Evolutionary conservation across 2,329 filamentous ascomycete species (phyloP), one percentile per base, ranked within the genome.

Genomic region (Calonectria pseudoturangicola): DNA sequence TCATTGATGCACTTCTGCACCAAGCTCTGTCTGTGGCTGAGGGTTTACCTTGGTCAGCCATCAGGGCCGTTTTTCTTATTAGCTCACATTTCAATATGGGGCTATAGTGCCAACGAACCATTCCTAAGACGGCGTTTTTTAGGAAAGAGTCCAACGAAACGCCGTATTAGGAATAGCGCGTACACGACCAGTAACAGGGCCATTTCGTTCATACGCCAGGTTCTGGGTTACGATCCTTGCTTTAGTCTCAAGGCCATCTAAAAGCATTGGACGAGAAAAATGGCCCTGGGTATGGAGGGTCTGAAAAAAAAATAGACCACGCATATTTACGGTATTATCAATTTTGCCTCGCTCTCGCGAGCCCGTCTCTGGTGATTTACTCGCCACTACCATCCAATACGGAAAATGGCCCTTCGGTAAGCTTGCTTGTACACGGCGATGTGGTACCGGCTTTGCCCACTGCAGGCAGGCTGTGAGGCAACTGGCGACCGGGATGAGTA

Each of bases 21-120:
- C 51, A 36, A 13, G 50, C 3, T 39, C 21, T 21, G 6, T 21
- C 15, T 21, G 43, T 21, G n/a, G 18, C 43, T 47, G 43, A 21
- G 18, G 10, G 16, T 6, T n/a, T 8, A 18, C 18, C 7, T n/a
- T n/a, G 3, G n/a, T 21, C 43, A 47, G 43, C 43, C 15, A 39
- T 13, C 6, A 25, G 54, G 54, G 54, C 54, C 54, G 7, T 21
- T 58, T 39, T 39, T 58, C 51, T 58, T 10, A 58, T 58, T 58
- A 25, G 51, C n/a, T 36, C 51, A 10, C 4, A 2, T 3, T 3
- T 21, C 2, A 2, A 12, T n/a, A 30, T 39, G 51, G 51, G 51
- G 30, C 51, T 21, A n/a, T n/a, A n/a, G n/a, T n/a, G n/a, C n/a
- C n/a, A n/a, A n/a, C n/a, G n/a, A n/a, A n/a, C n/a, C n/a, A n/a